phyloP scores from a whole-genome alignment of 257 asterid species.

The Nicotiana attenuata region DNA sequence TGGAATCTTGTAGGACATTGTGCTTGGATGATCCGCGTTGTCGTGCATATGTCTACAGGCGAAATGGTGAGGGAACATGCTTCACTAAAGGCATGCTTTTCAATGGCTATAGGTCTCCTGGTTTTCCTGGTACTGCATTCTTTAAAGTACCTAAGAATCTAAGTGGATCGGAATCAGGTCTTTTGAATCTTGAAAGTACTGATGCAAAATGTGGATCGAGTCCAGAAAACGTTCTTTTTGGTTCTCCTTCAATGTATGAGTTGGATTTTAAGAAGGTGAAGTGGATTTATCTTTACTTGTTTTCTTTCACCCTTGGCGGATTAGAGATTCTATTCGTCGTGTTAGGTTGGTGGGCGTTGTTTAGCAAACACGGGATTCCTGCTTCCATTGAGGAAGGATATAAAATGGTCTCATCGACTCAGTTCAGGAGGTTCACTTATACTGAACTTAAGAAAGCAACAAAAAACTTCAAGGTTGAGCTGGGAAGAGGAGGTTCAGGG shows the following conservation, averaged over 20 bases:
- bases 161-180: conserved; percentile 16
- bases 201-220: conserved; percentile 5
- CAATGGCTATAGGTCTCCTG: conserved; percentile 48
- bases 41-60: conserved; percentile 45
- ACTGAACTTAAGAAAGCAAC: conserved; percentile 31
- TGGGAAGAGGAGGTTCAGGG: conserved; percentile 35
- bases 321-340: conserved; percentile 18
- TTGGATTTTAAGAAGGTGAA: not conserved
- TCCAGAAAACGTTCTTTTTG: not conserved
- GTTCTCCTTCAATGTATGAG: conserved; percentile 19
- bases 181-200: conserved; percentile 23
- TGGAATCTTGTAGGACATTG: conserved; percentile 31
- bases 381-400: conserved; percentile 26
- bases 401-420: conserved; percentile 21
- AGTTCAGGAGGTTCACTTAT: conserved; percentile 25
- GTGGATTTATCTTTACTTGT: conserved; percentile 30
- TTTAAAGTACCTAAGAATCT: conserved; percentile 41
- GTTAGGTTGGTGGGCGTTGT: conserved; percentile 32
- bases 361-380: conserved; percentile 20
- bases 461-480: conserved; percentile 26
- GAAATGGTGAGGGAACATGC: conserved; percentile 43
- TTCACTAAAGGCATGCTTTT: conserved; percentile 44
- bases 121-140: conserved; percentile 41
- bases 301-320: conserved; percentile 18
- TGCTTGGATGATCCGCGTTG: conserved; percentile 41